Evolutionary conservation across 179 eudicot genomes (phyloP).

Genomic region (Carnegiea gigantea): DNA sequence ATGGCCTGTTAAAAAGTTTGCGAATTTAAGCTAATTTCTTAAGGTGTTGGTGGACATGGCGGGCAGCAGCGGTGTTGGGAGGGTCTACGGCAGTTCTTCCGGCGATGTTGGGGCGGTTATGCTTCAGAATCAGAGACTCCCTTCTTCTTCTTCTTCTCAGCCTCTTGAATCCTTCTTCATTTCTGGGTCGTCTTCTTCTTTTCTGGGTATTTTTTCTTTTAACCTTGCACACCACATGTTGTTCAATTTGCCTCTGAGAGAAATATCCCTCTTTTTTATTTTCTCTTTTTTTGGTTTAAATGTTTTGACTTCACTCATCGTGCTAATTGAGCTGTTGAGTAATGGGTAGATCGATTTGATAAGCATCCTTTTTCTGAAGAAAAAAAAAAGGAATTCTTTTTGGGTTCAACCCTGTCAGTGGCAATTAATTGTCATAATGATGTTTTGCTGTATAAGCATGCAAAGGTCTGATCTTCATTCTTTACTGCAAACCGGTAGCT

Average conservation of each 20-base stretch:
- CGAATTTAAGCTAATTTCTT: background rate
- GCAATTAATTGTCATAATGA: constrained; percentile 3
- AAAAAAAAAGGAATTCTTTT: too few species aligned
- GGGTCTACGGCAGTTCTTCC: constrained; percentile 19
- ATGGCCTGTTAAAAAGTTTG: constrained; percentile 20
- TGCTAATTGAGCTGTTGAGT: background rate
- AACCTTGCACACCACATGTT: background rate
- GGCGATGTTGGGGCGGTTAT: constrained; percentile 29
- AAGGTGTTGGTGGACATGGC: constrained; percentile 23
- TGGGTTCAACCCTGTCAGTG: background rate
- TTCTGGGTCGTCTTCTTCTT: constrained; percentile 56
- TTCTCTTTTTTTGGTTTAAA: background rate
- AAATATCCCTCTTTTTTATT: background rate
- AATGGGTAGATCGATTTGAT: background rate
- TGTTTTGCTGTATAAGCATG: background rate
- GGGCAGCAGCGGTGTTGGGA: constrained; percentile 14
- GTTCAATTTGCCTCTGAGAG: background rate
- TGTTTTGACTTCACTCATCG: background rate
- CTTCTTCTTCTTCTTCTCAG: constrained; percentile 39
- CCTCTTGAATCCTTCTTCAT: constrained; percentile 53
- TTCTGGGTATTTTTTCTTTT: constrained; percentile 40
- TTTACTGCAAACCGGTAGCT: background rate
- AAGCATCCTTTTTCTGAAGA: background rate
- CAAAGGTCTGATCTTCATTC: constrained; percentile 20
- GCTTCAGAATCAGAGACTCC: constrained; percentile 28